Evolutionary conservation across 441 rosid genomes (phyloP).

Genomic region (Syzygium syzygioides): DNA sequence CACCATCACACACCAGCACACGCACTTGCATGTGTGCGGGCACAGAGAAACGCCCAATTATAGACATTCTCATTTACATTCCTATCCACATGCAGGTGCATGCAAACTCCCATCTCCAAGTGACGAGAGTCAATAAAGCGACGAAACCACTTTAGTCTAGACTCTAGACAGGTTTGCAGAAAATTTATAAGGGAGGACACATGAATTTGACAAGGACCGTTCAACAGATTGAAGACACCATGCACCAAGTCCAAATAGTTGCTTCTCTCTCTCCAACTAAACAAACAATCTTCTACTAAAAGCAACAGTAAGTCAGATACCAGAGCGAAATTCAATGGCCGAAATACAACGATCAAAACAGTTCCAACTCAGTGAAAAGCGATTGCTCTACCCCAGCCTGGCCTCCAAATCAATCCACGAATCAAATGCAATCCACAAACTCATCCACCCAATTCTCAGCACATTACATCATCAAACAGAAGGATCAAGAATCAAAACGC

Average conservation of each 20-base stretch:
- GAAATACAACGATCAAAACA: not conserved
- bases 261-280: not conserved
- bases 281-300: not conserved
- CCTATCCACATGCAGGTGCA: not conserved
- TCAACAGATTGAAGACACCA: not conserved
- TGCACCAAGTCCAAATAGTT: not conserved
- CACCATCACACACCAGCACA: not conserved
- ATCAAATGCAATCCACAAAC: not conserved
- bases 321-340: fast-evolving
- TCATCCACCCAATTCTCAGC: not conserved
- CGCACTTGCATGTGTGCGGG: not conserved
- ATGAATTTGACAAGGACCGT: not conserved
- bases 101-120: not conserved
- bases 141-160: not conserved
- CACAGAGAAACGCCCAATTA: not conserved
- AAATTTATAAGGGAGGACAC: not conserved
- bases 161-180: not conserved
- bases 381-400: not conserved
- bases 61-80: not conserved
- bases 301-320: not conserved
- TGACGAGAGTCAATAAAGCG: not conserved
- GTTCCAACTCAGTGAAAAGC: not conserved
- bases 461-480: not conserved
- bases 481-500: not conserved
- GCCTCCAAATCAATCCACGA: not conserved